Evolutionary conservation across 75 land plant genomes (phyloP).

Genomic region (Pinus albicaulis): DNA sequence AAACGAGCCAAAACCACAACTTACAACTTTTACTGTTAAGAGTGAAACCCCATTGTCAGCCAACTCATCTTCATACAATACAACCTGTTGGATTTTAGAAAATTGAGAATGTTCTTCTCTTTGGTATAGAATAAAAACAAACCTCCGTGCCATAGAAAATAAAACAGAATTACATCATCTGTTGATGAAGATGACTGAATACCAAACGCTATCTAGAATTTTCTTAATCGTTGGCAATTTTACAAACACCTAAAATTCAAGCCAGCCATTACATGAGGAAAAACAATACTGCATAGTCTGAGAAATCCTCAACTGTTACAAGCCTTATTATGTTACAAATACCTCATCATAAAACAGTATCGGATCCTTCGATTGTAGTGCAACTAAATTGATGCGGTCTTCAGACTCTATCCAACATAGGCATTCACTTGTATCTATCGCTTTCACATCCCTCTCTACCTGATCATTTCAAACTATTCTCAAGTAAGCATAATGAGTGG

Average conservation of each 20-base stretch:
- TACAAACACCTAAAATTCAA: neutral
- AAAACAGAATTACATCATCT: neutral
- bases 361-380: conserved; percentile 77
- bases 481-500: no score
- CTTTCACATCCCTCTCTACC: no score
- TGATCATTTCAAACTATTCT: no score
- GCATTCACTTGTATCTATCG: no score
- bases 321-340: neutral
- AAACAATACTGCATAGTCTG: neutral
- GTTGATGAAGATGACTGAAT: neutral
- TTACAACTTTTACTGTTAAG: conserved; percentile 95
- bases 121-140: no score
- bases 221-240: neutral
- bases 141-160: neutral
- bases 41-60: conserved; percentile 95
- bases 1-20: neutral
- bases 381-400: conserved; percentile 70
- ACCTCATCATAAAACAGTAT: conserved; percentile 99
- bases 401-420: conserved; percentile 61
- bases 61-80: conserved; percentile 95
- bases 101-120: neutral
- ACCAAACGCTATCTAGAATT: neutral
- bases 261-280: neutral
- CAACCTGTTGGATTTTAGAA: conserved; percentile 44
- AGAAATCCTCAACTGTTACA: neutral